Evolutionary conservation across 257 asterid genomes (phyloP).

Genomic region (Schizonepeta tenuifolia): DNA sequence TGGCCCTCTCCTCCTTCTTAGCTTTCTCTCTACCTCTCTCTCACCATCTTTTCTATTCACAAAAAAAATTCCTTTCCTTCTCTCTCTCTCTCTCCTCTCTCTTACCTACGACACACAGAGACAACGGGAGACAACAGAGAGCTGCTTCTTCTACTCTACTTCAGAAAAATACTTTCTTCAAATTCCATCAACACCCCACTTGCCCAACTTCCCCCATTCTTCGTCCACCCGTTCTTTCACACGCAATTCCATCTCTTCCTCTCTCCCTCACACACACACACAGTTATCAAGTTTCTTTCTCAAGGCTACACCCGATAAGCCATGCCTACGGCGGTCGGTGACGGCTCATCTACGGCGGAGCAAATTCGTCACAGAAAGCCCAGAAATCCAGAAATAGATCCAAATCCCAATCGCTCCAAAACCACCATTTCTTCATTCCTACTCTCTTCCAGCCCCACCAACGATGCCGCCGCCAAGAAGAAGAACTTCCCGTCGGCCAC

Average conservation of each 20-base stretch:
- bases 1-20: not conserved
- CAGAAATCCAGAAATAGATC: constrained; percentile 65
- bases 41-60: constrained; percentile 17
- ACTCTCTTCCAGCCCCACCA: constrained; percentile 39
- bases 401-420: constrained; percentile 54
- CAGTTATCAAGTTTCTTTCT: not conserved
- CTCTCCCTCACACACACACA: constrained; percentile 18
- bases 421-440: constrained; percentile 76
- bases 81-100: constrained; percentile 17
- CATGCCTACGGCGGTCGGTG: constrained; percentile 43
- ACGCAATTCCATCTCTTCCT: not conserved
- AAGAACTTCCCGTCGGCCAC: constrained; percentile 69
- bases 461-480: constrained; percentile 49
- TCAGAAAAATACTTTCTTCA: constrained; percentile 34
- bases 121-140: not conserved
- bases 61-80: constrained; percentile 28
- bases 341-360: constrained; percentile 51
- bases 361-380: constrained; percentile 54
- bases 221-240: constrained; percentile 2
- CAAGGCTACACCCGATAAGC: not conserved
- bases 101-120: not conserved
- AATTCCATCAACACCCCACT: constrained; percentile 34
- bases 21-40: not conserved
- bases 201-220: constrained; percentile 18
- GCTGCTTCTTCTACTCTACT: constrained; percentile 31